These are phyloP conservation scores for Ustilago nuda DNA, from an alignment of 1,284 basidiomycete species.

Conservation along the genomic window DNA sequence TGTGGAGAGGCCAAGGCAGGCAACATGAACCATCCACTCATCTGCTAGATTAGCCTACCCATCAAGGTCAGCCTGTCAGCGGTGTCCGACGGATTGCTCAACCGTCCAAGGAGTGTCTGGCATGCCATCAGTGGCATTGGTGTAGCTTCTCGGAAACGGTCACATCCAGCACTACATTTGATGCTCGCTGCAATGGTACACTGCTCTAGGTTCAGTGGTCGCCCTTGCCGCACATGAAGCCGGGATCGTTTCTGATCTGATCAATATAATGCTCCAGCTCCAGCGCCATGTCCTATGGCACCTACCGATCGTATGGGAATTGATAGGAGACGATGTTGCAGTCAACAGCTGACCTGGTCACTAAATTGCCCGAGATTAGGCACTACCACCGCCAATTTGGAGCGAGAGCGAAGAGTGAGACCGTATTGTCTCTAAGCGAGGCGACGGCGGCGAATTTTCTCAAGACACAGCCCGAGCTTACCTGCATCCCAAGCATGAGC, in stretches of 20 bases:
- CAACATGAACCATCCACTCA: not conserved
- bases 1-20: not conserved
- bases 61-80: not conserved
- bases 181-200: not conserved
- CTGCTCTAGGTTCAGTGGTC: not conserved
- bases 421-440: not conserved
- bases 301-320: not conserved
- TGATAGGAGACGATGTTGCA: not conserved
- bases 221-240: slow-evolving; percentile 3
- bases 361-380: not conserved
- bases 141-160: not conserved
- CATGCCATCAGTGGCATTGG: not conserved
- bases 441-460: slow-evolving; percentile 8
- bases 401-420: not conserved
- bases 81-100: not conserved
- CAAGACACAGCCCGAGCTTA: not conserved
- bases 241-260: not conserved
- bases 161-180: not conserved
- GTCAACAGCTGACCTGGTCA: not conserved
- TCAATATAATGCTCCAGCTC: not conserved
- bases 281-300: not conserved
- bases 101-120: not conserved
- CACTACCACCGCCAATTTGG: not conserved
- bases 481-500: too few species aligned
- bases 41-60: not conserved